A percentile compares a stretch with the other conserved stretches of the same genome.
These are phyloP conservation scores for Penicillium ucsense DNA, from an alignment of 495 filamentous ascomycete species.

Conservation along the genomic window DNA sequence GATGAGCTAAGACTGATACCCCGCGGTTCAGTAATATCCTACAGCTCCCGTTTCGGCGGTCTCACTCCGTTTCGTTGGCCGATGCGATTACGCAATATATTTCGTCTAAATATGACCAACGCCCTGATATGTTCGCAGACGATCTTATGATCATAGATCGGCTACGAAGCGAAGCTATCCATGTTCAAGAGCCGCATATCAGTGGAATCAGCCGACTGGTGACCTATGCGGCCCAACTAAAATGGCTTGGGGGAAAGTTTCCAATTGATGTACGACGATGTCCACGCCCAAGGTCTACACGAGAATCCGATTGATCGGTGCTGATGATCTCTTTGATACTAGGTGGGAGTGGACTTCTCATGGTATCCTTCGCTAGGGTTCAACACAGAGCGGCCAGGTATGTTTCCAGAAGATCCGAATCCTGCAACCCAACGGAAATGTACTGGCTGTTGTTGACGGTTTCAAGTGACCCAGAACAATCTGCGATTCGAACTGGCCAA, in stretches of 20 bases:
- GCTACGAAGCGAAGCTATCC: conserved; percentile 70
- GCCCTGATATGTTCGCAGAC: conserved; percentile 91
- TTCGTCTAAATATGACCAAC: conserved; percentile 96
- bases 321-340: neutral
- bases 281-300: neutral
- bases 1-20: neutral
- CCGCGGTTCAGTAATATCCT: conserved; percentile 36
- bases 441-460: neutral
- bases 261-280: conserved; percentile 73
- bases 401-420: conserved; percentile 6
- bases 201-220: conserved; percentile 82
- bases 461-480: conserved; percentile 70
- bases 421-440: no score
- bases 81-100: conserved; percentile 90
- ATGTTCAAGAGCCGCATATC: conserved; percentile 80
- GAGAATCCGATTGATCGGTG: neutral
- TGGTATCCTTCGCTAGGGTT: conserved; percentile 95
- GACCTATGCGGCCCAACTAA: conserved; percentile 82
- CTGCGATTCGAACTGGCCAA: conserved; percentile 93
- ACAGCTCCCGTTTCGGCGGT: conserved; percentile 79
- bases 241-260: conserved; percentile 93
- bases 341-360: conserved; percentile 91
- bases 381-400: conserved; percentile 63
- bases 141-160: conserved; percentile 83
- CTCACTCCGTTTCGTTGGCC: conserved; percentile 64